A percentile compares a stretch with the other conserved stretches of the same genome.
phyloP scores from a whole-genome alignment of 1,139 yeast genomes.

The Sugiyamaella grinbergsii region DNA sequence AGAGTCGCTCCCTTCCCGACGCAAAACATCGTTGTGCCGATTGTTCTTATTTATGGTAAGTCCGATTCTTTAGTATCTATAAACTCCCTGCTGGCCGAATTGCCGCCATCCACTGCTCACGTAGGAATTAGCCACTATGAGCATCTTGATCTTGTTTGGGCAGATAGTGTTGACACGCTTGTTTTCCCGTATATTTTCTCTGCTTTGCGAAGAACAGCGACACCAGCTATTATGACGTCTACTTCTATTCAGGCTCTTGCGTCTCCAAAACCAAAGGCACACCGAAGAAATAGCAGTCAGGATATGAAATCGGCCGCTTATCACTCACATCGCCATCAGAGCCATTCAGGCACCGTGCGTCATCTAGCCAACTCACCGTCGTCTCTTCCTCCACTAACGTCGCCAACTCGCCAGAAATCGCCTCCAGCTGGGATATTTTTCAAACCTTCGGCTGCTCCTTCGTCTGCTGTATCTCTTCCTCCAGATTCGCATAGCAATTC shows the following conservation, averaged over 20 bases:
- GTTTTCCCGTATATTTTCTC: conserved; percentile 56
- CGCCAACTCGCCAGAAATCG: conserved; percentile 8
- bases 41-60: conserved; percentile 77
- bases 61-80: conserved; percentile 84
- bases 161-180: conserved; percentile 58
- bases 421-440: conserved; percentile 9
- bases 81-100: conserved; percentile 63
- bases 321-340: conserved; percentile 5
- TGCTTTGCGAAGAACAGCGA: conserved; percentile 30
- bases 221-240: not conserved
- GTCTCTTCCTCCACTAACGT: conserved; percentile 10
- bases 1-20: conserved; percentile 69
- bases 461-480: conserved; percentile 1
- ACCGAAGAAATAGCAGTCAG: conserved; percentile 8
- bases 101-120: conserved; percentile 47
- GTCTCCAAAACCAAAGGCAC: not conserved
- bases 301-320: not conserved
- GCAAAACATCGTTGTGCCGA: conserved; percentile 66
- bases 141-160: conserved; percentile 91
- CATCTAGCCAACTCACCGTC: conserved; percentile 6
- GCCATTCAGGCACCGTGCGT: conserved; percentile 7
- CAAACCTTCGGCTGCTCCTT: conserved; percentile 5
- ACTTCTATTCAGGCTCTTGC: conserved; percentile 1
- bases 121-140: conserved; percentile 63
- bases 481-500: conserved; percentile 3